These are phyloP conservation scores for Emericellopsis cladophorae DNA, from an alignment of 2,329 filamentous ascomycete species.

Conservation along the genomic window DNA sequence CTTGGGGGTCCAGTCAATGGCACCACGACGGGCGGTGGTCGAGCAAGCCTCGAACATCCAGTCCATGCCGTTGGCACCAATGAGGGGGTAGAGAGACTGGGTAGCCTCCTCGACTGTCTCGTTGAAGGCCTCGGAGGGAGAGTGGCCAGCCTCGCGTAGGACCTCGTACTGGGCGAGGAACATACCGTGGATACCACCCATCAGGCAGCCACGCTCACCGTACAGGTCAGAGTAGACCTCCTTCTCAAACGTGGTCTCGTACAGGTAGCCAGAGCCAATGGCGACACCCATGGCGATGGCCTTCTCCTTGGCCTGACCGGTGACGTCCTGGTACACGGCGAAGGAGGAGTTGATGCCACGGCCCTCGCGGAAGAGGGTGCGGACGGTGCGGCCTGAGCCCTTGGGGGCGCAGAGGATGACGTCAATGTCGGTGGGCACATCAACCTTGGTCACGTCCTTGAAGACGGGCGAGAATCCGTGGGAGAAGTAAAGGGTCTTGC, in stretches of 20 bases:
- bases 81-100: conserved; percentile 94
- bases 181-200: conserved; percentile 99
- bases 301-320: conserved; percentile 96
- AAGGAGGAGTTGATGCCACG: conserved; percentile 99
- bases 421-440: conserved; percentile 89
- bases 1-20: conserved; percentile 93
- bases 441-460: conserved; percentile 98
- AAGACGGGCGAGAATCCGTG: conserved; percentile 99
- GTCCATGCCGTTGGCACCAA: conserved; percentile 97
- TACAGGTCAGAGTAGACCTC: conserved; percentile 99
- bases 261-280: conserved; percentile 95
- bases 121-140: conserved; percentile 98
- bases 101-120: conserved; percentile 99
- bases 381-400: conserved; percentile 96
- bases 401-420: conserved; percentile 99
- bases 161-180: conserved; percentile 99
- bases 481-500: conserved; percentile 99
- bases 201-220: conserved; percentile 98
- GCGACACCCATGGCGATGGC: conserved; percentile 93
- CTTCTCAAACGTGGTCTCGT: conserved; percentile 99
- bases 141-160: conserved; percentile 95
- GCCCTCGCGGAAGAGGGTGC: conserved; percentile 96
- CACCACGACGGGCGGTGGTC: conserved; percentile 93
- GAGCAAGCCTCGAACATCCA: conserved; percentile 99
- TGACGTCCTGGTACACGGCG: conserved; percentile 96